Evolutionary conservation across 495 filamentous ascomycete genomes (phyloP).

Genomic region (Aspergillus olivimuriae): DNA sequence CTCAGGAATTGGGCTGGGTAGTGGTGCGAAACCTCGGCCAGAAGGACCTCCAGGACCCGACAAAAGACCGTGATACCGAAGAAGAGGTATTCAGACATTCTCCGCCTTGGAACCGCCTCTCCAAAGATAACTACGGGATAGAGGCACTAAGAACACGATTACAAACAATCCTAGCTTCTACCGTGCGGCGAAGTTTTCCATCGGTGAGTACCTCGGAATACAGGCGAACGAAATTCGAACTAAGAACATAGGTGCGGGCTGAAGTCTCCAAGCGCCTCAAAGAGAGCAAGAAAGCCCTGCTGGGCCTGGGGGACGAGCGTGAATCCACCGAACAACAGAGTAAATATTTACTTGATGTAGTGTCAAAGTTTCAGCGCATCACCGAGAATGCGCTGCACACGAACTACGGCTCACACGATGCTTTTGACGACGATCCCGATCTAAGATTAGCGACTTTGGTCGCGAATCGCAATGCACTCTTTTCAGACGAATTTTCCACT

Average conservation of each 20-base stretch:
- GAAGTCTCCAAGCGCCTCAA: constrained; percentile 39
- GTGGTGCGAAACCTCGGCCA: constrained; percentile 49
- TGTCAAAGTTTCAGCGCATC: constrained; percentile 36
- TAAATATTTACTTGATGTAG: constrained; percentile 35
- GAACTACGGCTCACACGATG: constrained; percentile 32
- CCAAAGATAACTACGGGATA: constrained; percentile 44
- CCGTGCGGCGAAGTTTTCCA: constrained; percentile 11
- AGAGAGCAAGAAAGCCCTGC: constrained; percentile 22
- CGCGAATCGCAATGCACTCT: constrained; percentile 33
- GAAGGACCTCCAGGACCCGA: constrained; percentile 11
- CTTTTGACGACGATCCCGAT: constrained; percentile 26
- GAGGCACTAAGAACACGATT: constrained; percentile 33
- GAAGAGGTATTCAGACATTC: constrained; percentile 16
- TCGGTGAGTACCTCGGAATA: background rate
- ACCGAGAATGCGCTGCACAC: constrained; percentile 31
- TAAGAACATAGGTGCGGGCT: constrained; percentile 25
- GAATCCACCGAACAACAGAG: constrained; percentile 36
- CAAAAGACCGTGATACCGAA: constrained; percentile 14
- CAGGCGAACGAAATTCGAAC: too few species aligned
- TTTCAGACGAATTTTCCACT: constrained; percentile 29
- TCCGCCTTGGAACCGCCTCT: constrained; percentile 39
- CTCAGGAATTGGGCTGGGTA: constrained; percentile 47
- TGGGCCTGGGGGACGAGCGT: constrained; percentile 39
- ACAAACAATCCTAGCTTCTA: constrained; percentile 9
- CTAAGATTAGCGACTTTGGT: constrained; percentile 43